Conservation (phyloP, 2,329 filamentous ascomycete genomes). For the Penicillium fuscoglaucum region DNA sequence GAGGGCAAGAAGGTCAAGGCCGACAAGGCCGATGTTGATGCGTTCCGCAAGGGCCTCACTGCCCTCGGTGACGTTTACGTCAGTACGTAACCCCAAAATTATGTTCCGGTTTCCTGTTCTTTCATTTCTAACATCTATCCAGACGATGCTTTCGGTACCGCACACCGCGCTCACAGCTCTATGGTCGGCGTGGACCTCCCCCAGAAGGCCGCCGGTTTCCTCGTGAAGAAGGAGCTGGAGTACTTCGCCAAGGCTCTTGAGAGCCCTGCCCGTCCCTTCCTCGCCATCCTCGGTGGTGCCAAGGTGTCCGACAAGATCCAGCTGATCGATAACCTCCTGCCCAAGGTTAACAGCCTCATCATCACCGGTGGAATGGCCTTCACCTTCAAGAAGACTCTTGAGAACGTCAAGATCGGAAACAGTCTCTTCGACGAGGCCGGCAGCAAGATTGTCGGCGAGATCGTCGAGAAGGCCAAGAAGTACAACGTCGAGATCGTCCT, state of each 20-base stretch:
- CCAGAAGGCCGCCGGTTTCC: conserved; percentile 95
- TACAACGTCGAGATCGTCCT: conserved; percentile 94
- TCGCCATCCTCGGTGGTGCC: conserved; percentile 95
- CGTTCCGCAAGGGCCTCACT: conserved; percentile 94
- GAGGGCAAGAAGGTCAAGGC: conserved; percentile 98
- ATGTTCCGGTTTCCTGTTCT: not conserved
- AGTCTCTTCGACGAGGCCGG: conserved; percentile 92
- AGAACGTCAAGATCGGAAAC: conserved; percentile 84
- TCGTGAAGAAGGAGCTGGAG: conserved; percentile 99
- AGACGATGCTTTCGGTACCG: conserved; percentile 98
- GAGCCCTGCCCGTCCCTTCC: conserved; percentile 89
- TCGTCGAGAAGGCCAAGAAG: conserved; percentile 94
- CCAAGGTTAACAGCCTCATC: conserved; percentile 95
- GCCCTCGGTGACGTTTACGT: conserved; percentile 93
- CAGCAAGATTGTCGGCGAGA: conserved; percentile 81
- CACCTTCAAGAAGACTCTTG: conserved; percentile 99
- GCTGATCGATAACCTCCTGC: conserved; percentile 96
- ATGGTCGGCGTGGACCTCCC: conserved; percentile 97
- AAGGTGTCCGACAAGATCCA: conserved; percentile 99
- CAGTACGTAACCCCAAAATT: conserved; percentile 62
- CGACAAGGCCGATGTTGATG: conserved; percentile 85
- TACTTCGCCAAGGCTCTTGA: conserved; percentile 98
- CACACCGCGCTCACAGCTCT: conserved; percentile 96
- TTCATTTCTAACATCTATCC: not conserved
- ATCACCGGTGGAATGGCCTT: conserved; percentile 99